Evolutionary conservation across 441 rosid species (phyloP).

Genomic region (Metrosideros polymorpha): DNA sequence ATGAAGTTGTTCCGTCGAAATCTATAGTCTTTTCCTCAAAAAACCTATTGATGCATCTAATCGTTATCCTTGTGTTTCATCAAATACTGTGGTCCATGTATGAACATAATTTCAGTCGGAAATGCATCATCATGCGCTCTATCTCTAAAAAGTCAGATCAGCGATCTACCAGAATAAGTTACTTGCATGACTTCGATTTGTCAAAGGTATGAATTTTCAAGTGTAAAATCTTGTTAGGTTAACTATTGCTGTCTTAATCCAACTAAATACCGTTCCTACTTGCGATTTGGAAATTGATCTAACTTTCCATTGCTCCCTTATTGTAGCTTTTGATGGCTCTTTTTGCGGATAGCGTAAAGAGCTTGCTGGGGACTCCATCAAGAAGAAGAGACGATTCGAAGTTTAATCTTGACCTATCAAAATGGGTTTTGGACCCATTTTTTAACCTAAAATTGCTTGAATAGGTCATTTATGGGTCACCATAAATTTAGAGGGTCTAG

Average conservation of each 20-base stretch:
- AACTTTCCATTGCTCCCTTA: background rate
- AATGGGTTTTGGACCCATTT: background rate
- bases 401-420: background rate
- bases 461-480: accelerated
- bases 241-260: no score
- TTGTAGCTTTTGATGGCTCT: background rate
- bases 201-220: no score
- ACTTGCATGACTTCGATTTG: no score
- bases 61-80: no score
- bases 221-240: no score
- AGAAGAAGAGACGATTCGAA: background rate
- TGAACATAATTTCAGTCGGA: background rate
- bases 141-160: no score
- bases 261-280: no score
- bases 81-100: background rate
- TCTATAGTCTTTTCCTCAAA: background rate
- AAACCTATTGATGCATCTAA: background rate
- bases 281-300: background rate
- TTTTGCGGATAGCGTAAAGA: accelerated
- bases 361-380: background rate
- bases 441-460: accelerated
- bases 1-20: background rate
- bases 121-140: no score
- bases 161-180: no score
- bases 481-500: no score